Percentiles rank a stretch among this genome's conserved stretches.
These are phyloP conservation scores for Fusarium udum DNA, from an alignment of 2,329 filamentous ascomycete genomes.

Conservation along the genomic window DNA sequence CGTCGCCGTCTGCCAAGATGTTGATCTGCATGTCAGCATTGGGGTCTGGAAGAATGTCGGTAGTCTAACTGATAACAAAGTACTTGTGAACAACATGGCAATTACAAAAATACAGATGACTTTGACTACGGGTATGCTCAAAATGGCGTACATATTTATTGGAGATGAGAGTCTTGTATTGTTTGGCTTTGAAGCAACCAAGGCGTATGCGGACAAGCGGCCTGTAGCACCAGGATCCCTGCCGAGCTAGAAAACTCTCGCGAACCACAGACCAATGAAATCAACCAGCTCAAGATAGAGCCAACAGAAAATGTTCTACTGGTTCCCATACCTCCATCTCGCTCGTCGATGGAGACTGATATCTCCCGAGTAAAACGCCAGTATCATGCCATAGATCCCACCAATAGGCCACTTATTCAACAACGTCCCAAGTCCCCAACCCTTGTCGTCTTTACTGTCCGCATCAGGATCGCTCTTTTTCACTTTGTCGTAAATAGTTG, in stretches of 20 bases:
- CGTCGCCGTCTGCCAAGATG: neutral
- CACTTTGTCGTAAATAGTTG: constrained; percentile 73
- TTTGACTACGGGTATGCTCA: neutral
- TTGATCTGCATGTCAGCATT: neutral
- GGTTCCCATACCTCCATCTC: constrained; percentile 13
- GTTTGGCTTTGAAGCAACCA: neutral
- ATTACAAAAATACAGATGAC: too few species aligned
- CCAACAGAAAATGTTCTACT: neutral
- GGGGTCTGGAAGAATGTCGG: neutral
- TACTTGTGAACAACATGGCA: neutral
- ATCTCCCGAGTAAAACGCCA: constrained; percentile 30
- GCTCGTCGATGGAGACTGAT: constrained; percentile 21
- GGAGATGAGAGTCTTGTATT: neutral
- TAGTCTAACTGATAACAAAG: accelerated
- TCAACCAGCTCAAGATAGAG: too few species aligned
- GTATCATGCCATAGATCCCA: constrained; percentile 36
- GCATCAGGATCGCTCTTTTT: constrained; percentile 55
- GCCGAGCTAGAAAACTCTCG: neutral
- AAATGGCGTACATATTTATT: neutral
- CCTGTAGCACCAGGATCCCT: neutral
- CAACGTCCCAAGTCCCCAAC: neutral
- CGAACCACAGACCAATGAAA: too few species aligned
- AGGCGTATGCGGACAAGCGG: neutral
- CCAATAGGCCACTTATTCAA: constrained; percentile 33
- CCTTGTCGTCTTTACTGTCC: constrained; percentile 1